Percentiles rank a stretch among this genome's conserved stretches.
These are phyloP conservation scores for Colletotrichum acutatum DNA, from an alignment of 2,329 filamentous ascomycete genomes.

Conservation along the genomic window DNA sequence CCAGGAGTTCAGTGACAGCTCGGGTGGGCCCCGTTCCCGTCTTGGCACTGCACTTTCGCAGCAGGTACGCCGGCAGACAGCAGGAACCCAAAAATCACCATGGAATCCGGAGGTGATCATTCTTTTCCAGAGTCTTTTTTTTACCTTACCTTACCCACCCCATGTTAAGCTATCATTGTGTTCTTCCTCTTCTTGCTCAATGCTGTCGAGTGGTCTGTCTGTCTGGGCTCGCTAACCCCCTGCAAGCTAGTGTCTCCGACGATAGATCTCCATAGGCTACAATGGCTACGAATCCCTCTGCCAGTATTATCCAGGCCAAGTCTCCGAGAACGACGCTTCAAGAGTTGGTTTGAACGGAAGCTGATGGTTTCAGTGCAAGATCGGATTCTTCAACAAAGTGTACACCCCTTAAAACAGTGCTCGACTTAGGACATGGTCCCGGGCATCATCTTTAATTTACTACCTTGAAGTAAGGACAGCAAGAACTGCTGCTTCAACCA, in stretches of 20 bases:
- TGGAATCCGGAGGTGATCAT: neutral
- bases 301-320: neutral
- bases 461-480: too few species aligned
- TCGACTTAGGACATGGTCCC: neutral
- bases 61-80: slow-evolving; percentile 4
- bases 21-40: slow-evolving; percentile 24
- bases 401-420: neutral
- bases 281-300: neutral
- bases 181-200: neutral
- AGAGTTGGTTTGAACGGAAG: neutral
- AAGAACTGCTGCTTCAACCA: neutral
- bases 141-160: neutral
- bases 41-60: slow-evolving; percentile 23
- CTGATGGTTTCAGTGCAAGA: neutral
- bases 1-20: neutral
- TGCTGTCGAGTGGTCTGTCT: neutral
- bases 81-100: neutral
- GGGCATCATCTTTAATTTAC: too few species aligned
- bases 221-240: too few species aligned
- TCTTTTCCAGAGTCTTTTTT: too few species aligned
- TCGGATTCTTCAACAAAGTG: neutral
- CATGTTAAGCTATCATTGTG: neutral
- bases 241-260: neutral
- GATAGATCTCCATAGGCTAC: neutral
- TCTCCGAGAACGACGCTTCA: neutral